Base-by-base conservation (phyloP, 768 basidiomycete genomes). In the Amanita subjunquillea region DNA sequence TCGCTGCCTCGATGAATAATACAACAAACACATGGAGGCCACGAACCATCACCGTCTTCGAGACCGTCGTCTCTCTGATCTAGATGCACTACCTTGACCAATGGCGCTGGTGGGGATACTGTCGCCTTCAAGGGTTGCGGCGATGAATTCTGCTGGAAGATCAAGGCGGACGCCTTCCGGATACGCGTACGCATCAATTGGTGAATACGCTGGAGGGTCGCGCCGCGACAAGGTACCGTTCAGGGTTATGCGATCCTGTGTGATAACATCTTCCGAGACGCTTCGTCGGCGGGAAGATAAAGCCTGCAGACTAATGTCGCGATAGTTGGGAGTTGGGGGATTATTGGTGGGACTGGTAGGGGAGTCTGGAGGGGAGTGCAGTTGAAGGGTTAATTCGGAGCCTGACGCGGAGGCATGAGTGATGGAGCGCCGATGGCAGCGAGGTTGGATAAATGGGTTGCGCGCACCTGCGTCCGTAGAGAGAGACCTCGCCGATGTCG, bases 91-190 rank as follows among this genome's bases (percentile, higher is more conserved):
- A 8, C 71, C 70, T 58, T 77, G 77, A 6, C 80, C 79, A 36
- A 85, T 70, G 3, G 78, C 69, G 54, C 72, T 77, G 7, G 74
- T 59, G n/a, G 87, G 85, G 32, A 87, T 69, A 13, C 77, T 65
- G 41, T 72, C 75, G 6, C 85, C 85, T 67, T 92, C 93, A 59
- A 96, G 68, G 6, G 92, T 91, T 44, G 90, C 89, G 22, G 89
- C 79, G 59, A 96, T 92, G 53, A 95, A 79, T 59, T 96, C 93
- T 32, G 92, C 90, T 23, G 93, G 93, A 32, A 96, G 72, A 67
- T 96, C 91, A 45, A 94, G 83, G 48, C 89, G 88, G n/a, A 95
- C 89, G 29, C 92, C 93, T 39, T 91, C 91, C 48, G 82, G 73
- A 60, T 91, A 90, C 23, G 81, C 77, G 59, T 74, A 87, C n/a